phyloP scores from a whole-genome alignment of 163 green algal genomes.

The Chloromonas sp. region DNA sequence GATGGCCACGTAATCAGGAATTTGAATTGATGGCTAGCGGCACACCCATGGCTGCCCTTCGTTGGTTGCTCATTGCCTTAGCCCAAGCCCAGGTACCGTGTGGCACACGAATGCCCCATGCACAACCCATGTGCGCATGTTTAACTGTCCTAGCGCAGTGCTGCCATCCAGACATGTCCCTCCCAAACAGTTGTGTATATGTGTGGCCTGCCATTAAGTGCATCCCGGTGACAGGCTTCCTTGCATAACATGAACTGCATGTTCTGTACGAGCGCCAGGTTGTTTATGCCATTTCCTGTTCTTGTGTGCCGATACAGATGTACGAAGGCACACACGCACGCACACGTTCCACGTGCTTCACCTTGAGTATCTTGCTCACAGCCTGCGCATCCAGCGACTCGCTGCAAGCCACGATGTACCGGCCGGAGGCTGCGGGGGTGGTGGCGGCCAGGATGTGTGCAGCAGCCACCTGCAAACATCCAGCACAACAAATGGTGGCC shows the following conservation, averaged over 20 bases:
- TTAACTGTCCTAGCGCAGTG: too few species aligned
- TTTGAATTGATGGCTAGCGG: too few species aligned
- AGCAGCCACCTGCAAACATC: slow-evolving; percentile 38
- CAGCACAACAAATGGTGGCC: background rate
- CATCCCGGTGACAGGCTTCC: background rate
- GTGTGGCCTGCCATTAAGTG: too few species aligned
- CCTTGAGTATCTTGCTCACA: slow-evolving; percentile 39
- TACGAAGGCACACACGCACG: too few species aligned
- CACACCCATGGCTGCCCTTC: too few species aligned
- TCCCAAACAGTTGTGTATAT: too few species aligned
- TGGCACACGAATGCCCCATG: too few species aligned
- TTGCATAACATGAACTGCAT: background rate
- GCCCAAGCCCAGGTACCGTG: too few species aligned
- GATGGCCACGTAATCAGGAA: too few species aligned
- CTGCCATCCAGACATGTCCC: too few species aligned
- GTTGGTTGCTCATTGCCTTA: too few species aligned
- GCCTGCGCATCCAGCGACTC: slow-evolving; percentile 13
- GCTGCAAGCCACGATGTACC: slow-evolving; percentile 62
- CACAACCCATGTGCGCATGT: too few species aligned
- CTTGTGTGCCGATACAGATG: background rate
- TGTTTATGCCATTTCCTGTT: background rate
- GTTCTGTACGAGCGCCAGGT: background rate
- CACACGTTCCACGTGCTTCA: background rate
- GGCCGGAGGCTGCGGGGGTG: slow-evolving; percentile 43
- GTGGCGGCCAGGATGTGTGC: slow-evolving; percentile 68